phyloP scores from a whole-genome alignment of 768 basidiomycete species.

The Termitomyces sp. region DNA sequence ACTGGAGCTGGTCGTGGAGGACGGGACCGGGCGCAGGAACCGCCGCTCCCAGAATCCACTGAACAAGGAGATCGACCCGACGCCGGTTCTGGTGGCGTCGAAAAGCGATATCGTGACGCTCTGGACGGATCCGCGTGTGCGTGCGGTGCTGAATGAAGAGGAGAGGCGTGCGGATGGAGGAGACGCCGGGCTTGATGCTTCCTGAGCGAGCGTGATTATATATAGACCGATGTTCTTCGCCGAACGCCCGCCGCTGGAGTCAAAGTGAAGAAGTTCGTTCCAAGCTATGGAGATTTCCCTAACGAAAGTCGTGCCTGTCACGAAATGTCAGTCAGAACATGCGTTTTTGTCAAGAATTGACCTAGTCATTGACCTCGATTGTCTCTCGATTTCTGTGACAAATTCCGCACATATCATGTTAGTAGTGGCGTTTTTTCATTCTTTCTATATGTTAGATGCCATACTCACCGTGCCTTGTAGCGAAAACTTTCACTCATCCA shows the following conservation, averaged over 20 bases:
- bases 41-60: slow-evolving; percentile 20
- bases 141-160: slow-evolving; percentile 47
- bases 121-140: slow-evolving; percentile 58
- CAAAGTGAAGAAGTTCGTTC: slow-evolving; percentile 54
- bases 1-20: not conserved
- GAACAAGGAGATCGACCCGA: slow-evolving; percentile 41
- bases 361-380: not conserved
- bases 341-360: not conserved
- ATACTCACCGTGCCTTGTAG: slow-evolving; percentile 24
- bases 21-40: not conserved
- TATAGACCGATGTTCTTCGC: slow-evolving; percentile 48
- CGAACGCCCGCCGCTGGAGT: slow-evolving; percentile 55
- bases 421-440: slow-evolving; percentile 15
- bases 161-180: slow-evolving; percentile 50
- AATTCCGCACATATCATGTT: slow-evolving; percentile 62
- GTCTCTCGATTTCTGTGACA: slow-evolving; percentile 63
- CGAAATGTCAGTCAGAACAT: slow-evolving; percentile 52
- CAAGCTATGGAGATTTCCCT: slow-evolving; percentile 54
- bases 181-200: slow-evolving; percentile 65
- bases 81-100: slow-evolving; percentile 46
- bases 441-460: too few relatives aligned
- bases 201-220: too few relatives aligned
- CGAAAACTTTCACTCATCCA: slow-evolving; percentile 52
- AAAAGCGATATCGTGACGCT: slow-evolving; percentile 57
- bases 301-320: slow-evolving; percentile 60